Conservation (phyloP, 2,329 filamentous ascomycete genomes). For the Cordyceps tenuipes region DNA sequence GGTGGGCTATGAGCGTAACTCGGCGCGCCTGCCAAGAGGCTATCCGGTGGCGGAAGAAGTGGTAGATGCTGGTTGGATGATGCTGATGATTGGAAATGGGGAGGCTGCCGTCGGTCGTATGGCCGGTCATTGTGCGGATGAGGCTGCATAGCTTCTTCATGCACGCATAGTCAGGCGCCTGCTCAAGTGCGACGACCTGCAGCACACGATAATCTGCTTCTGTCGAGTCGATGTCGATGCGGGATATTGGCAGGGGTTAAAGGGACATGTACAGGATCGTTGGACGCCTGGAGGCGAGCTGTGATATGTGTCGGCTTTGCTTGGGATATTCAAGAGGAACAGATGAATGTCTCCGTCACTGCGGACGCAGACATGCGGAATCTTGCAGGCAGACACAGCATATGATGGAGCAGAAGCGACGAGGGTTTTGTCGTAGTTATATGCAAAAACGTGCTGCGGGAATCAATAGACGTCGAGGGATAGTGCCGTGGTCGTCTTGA, state of each 20-base stretch:
- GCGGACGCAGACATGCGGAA: background rate
- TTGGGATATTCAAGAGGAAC: background rate
- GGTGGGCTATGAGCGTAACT: slow-evolving; percentile 5
- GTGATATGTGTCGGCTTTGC: background rate
- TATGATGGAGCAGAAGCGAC: background rate
- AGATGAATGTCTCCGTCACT: background rate
- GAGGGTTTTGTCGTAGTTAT: slow-evolving; percentile 3
- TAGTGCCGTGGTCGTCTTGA: background rate
- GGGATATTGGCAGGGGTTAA: background rate
- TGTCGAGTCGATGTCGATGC: background rate
- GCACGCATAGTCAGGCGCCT: slow-evolving; percentile 2
- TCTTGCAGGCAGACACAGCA: background rate
- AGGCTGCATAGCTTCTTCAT: slow-evolving; percentile 7
- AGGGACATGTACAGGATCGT: background rate
- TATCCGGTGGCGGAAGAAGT: slow-evolving; percentile 21
- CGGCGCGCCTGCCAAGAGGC: slow-evolving; percentile 17
- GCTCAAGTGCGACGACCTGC: background rate
- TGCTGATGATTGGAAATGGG: background rate
- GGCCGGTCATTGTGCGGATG: slow-evolving; percentile 10
- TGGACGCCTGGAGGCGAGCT: background rate
- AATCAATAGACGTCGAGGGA: background rate
- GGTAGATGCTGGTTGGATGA: slow-evolving; percentile 19
- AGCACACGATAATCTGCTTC: background rate
- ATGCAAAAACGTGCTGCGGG: background rate
- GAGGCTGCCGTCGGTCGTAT: slow-evolving; percentile 3